phyloP scores from a whole-genome alignment of 2,329 filamentous ascomycete species.

The Zopfia rhizophila region DNA sequence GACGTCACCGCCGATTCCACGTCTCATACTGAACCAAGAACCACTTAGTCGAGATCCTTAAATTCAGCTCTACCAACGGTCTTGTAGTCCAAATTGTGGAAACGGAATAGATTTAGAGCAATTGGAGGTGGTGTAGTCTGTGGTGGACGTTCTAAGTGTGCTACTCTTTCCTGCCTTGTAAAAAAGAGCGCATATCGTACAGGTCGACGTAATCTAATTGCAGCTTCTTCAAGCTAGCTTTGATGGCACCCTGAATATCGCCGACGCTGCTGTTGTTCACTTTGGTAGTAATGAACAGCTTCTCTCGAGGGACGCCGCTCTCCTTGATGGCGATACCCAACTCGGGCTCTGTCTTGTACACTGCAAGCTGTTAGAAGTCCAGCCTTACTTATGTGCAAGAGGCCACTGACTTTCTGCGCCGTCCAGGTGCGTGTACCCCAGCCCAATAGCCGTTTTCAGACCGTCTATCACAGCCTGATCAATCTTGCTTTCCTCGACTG shows the following conservation, averaged over 20 bases:
- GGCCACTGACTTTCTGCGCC: conserved; percentile 72
- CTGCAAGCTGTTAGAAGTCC: conserved; percentile 26
- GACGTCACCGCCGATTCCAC: no score
- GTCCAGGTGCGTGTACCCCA: conserved; percentile 79
- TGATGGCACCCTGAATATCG: conserved; percentile 66
- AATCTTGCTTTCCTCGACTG: conserved; percentile 59
- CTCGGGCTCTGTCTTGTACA: conserved; percentile 63
- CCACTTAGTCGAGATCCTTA: no score
- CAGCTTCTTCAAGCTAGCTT: conserved; percentile 68
- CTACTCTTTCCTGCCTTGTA: neutral
- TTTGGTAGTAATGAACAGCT: conserved; percentile 67
- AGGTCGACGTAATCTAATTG: conserved; percentile 71
- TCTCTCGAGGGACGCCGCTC: conserved; percentile 56
- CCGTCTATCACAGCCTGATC: conserved; percentile 68
- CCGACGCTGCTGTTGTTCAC: conserved; percentile 60
- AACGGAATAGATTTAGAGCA: no score
- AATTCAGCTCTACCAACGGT: no score
- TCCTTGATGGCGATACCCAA: conserved; percentile 60
- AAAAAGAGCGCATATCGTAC: conserved; percentile 48
- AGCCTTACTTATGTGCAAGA: neutral
- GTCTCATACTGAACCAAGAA: no score
- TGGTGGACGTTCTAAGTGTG: neutral
- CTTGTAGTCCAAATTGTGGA: no score
- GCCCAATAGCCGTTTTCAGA: conserved; percentile 70
- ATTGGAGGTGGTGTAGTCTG: neutral